Evolutionary conservation across 2,329 filamentous ascomycete genomes (phyloP).

Genomic region (Diplodia mutila): DNA sequence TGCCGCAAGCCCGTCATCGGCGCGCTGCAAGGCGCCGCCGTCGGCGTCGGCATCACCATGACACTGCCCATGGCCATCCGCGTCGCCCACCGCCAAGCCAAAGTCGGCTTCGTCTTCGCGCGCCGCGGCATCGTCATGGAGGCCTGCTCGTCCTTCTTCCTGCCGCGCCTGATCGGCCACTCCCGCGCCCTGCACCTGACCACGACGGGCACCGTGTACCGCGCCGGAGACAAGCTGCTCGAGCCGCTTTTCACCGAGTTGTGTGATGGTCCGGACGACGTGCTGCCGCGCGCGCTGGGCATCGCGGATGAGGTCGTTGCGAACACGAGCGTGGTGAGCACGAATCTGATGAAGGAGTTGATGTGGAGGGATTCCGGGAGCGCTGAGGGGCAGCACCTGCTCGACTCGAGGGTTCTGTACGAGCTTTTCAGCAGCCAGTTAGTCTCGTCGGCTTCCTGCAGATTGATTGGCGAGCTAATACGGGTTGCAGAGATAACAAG

Average conservation of each 20-base stretch:
- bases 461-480: constrained; percentile 24
- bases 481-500: constrained; percentile 58
- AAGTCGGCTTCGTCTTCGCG: constrained; percentile 75
- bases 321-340: constrained; percentile 68
- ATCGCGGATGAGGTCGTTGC: constrained; percentile 68
- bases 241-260: constrained; percentile 69
- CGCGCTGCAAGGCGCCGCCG: constrained; percentile 60
- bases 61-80: constrained; percentile 61
- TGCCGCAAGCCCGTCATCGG: constrained; percentile 62
- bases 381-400: constrained; percentile 70
- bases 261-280: constrained; percentile 60
- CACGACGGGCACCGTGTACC: constrained; percentile 68
- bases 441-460: constrained; percentile 30
- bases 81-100: constrained; percentile 59
- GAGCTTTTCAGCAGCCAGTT: constrained; percentile 59
- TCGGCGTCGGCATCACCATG: constrained; percentile 64
- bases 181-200: constrained; percentile 66
- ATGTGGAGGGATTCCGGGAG: constrained; percentile 64
- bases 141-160: constrained; percentile 71
- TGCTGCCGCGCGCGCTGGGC: constrained; percentile 67
- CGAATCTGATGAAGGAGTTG: constrained; percentile 71
- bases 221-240: constrained; percentile 54
- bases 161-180: constrained; percentile 70
- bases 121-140: constrained; percentile 74
- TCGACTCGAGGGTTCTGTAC: constrained; percentile 68